These are phyloP conservation scores for Sclerotinia subarctica DNA, from an alignment of 2,329 filamentous ascomycete genomes.

Conservation along the genomic window DNA sequence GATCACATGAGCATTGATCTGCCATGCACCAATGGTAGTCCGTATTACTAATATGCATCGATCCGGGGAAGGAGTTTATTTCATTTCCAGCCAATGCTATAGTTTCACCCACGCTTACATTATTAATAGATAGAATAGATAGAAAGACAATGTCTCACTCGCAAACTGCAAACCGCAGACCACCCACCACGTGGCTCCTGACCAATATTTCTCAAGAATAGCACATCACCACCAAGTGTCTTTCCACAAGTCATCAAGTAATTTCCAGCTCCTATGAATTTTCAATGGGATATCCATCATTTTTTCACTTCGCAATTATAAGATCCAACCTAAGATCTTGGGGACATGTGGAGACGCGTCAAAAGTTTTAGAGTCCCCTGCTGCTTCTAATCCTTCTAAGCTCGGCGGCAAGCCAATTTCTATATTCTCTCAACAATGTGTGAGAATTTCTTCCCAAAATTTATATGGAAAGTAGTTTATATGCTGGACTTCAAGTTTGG, in stretches of 20 bases:
- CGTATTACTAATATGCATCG: too few species aligned
- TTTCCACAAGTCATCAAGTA: background rate
- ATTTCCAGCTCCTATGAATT: background rate
- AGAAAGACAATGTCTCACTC: background rate
- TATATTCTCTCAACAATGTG: background rate
- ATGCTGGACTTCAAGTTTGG: background rate
- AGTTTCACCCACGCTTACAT: background rate
- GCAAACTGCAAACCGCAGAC: background rate
- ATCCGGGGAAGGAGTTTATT: background rate
- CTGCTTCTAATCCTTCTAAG: background rate
- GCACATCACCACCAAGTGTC: background rate
- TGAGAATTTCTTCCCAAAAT: background rate
- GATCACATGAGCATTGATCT: background rate
- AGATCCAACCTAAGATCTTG: background rate
- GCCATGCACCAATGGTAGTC: background rate
- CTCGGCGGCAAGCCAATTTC: background rate
- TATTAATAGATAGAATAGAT: background rate
- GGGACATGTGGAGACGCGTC: background rate
- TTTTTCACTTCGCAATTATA: background rate
- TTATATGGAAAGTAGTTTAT: background rate
- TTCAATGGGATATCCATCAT: too few species aligned
- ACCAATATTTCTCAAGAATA: background rate
- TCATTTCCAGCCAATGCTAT: background rate
- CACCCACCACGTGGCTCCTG: background rate
- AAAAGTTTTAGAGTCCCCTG: background rate